Conservation (phyloP, 257 asterid species). For the Ilex asprella region DNA sequence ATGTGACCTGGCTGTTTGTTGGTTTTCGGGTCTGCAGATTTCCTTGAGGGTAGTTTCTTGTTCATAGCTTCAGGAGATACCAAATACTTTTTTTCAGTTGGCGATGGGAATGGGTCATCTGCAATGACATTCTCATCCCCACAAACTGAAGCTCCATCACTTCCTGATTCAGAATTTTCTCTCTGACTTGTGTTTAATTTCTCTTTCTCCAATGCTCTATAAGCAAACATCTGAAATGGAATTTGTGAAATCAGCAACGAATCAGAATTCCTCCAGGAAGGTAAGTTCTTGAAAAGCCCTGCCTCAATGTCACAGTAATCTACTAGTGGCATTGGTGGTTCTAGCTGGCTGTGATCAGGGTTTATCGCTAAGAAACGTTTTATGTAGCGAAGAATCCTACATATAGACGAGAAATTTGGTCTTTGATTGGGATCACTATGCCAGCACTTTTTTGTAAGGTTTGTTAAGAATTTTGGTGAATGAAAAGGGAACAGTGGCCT, state of each 20-base stretch:
- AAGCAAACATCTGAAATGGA: constrained; percentile 73
- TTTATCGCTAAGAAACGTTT: constrained; percentile 35
- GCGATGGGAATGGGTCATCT: constrained; percentile 46
- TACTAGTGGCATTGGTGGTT: constrained; percentile 47
- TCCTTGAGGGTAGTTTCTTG: constrained; percentile 39
- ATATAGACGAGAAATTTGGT: constrained; percentile 40
- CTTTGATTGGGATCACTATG: constrained; percentile 34
- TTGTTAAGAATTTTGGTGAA: constrained; percentile 48
- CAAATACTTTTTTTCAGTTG: constrained; percentile 31
- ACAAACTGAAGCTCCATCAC: constrained; percentile 55
- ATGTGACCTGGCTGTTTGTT: constrained; percentile 50
- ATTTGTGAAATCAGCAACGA: constrained; percentile 32
- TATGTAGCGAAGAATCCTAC: constrained; percentile 65
- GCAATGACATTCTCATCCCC: constrained; percentile 41
- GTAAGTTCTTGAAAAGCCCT: constrained; percentile 20
- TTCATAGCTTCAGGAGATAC: constrained; percentile 32
- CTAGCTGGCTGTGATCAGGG: constrained; percentile 52
- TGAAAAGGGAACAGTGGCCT: constrained; percentile 85
- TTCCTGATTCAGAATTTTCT: constrained; percentile 68
- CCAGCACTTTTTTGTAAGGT: constrained; percentile 42
- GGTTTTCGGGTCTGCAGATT: constrained; percentile 32
- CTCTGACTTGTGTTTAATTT: constrained; percentile 28
- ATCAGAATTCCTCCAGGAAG: constrained; percentile 14
- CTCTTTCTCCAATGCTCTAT: constrained; percentile 68
- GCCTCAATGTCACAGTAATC: constrained; percentile 32